Evolutionary conservation across 2,329 filamentous ascomycete genomes (phyloP), one percentile per base, ranked within the genome.

Genomic region (Aspergillus fumigatiaffinis): DNA sequence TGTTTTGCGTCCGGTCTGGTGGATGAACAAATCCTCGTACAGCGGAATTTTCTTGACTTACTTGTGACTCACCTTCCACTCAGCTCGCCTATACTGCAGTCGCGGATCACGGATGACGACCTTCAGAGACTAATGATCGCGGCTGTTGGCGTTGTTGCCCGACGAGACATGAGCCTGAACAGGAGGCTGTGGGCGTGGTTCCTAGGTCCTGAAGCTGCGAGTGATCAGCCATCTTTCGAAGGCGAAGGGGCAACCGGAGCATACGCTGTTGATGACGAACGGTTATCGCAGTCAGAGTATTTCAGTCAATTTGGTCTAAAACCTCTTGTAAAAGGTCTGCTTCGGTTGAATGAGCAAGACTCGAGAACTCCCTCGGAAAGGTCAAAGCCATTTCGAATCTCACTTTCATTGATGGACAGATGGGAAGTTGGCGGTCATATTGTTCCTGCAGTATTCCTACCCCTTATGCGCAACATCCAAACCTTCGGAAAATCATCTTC

Each of bases 91-190:
- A 87, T 97, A 2, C 76, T 99, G 8, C 92, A 95, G 71, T 82
- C 84, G 17, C 84, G 83, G 49, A 88, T 93, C 38, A 89, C 89
- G 59, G 72, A 82, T 5, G 82, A 83, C 35, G 95, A 99, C 68
- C 79, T 97, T 20, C 88, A 96, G 69, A 83, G 91, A 2, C 81
- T 99, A 2, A 82, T 97, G 32, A 84, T 87, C 57, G 90, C 93
- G 17, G 92, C 93, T 5, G 87, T 87, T n/a, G 87, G 90, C 1
- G 92, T 99, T 21, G 91, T 97, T 1, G 87, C 87, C 21, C 84
- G 94, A 51, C 86, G 92, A 74, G 94, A 99, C 63, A 99, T 99
- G 94, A 96, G 93, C 70, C 78, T 99, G 51, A 99, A 99, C 71
- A 82, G 94, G 65, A 85, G 94, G 41, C 78, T 99, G n/a, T 97